Base-by-base conservation (phyloP, 495 filamentous ascomycete species). In the Achaetomiella virescens region DNA sequence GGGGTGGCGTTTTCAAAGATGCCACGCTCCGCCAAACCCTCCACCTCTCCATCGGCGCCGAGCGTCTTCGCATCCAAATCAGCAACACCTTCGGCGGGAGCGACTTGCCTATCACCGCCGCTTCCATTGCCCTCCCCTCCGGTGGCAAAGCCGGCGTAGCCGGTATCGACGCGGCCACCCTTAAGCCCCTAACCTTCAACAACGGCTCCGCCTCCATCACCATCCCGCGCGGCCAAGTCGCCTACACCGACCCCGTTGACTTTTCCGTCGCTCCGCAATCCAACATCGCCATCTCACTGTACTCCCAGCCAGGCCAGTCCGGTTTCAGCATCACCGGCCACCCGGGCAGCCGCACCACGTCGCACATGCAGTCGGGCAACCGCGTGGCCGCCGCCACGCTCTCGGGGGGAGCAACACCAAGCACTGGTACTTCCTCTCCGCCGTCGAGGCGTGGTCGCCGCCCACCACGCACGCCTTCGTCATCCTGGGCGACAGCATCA, bases 401-500 rank as follows among this genome's bases (percentile, higher is more conserved):
- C 17, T 73, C 73, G 1, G 78, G 74, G 1, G 75, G 72, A 1
- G 54, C 70, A 70, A 60, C 47, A 71, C 72, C 25, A 73, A 70
- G 31, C 76, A 79, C 52, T 79, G 85, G 85, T 80, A 78, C 48
- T 88, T 83, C 50, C 64, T 87, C 38, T 80, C 72, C 24, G 78
- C 73, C 1, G 70, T 88, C 22, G 85, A 89, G 63, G 84, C 75
- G 6, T 79, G 74, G 66, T 67, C 72, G 3, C 75, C 81, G 0
- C 59, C 62, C 8, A 47, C 73, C 25, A 66, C 70, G 6, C 60
- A 66, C 11, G 74, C 76, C 9, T 77, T 88, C 33, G 75, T 77
- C 3, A 80, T 90, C 25, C 72, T 90, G 6, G 85, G 87, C 5
- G 87, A 90, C 63, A 86, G 82, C 59, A 88, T 90, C 60, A 89